phyloP scores from a whole-genome alignment of 1,284 basidiomycete species.

The Salmacisia buchloeana region DNA sequence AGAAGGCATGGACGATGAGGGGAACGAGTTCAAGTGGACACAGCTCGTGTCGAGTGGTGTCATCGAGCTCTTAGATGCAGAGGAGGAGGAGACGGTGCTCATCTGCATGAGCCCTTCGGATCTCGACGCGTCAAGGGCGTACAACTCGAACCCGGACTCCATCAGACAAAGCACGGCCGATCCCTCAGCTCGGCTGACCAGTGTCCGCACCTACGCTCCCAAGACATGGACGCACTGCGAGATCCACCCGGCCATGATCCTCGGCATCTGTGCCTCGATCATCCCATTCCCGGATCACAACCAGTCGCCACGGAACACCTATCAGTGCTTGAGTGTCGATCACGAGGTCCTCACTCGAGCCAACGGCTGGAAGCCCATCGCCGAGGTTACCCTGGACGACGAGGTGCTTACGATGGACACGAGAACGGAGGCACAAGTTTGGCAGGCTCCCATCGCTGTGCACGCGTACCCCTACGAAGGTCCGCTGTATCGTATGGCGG shows the following conservation, averaged over 20 bases:
- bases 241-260: conserved; percentile 98
- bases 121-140: conserved; percentile 62
- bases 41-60: conserved; percentile 79
- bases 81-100: conserved; percentile 99
- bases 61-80: conserved; percentile 91
- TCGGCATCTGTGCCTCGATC: conserved; percentile 96
- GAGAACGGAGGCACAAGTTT: conserved; percentile 9
- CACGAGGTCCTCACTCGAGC: conserved; percentile 15
- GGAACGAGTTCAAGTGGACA: conserved; percentile 66
- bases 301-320: conserved; percentile 98
- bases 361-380: conserved; percentile 13
- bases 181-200: conserved; percentile 73
- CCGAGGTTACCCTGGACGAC: conserved; percentile 1
- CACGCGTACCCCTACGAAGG: not conserved
- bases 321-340: conserved; percentile 51
- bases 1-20: conserved; percentile 37
- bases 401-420: conserved; percentile 17
- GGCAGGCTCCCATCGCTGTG: conserved; percentile 8
- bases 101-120: conserved; percentile 98
- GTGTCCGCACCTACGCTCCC: conserved; percentile 37
- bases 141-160: conserved; percentile 57
- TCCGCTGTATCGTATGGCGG: conserved; percentile 10
- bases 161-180: conserved; percentile 65
- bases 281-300: conserved; percentile 99
- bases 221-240: conserved; percentile 92